Evolutionary conservation across 805 yeast species (phyloP), one percentile per base, ranked within the genome.

Genomic region (Huiozyma naganishii): DNA sequence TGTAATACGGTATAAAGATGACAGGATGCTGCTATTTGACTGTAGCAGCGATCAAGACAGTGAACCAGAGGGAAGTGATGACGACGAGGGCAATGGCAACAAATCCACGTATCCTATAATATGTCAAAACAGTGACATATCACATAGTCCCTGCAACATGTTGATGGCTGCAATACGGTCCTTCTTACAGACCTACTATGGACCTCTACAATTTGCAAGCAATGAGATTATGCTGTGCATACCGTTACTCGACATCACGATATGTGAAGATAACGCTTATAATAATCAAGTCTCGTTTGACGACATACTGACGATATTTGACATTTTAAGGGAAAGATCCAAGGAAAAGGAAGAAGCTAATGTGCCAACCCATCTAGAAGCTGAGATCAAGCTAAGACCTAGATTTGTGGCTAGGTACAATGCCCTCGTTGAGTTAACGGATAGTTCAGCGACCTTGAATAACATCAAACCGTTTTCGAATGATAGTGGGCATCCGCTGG

Each of bases 321-420:
- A 49, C n/a, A 53, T 58, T 12, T 40, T 63, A 17, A 51, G 45
- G 34, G 53, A 52, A 27, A 54, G 62, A 38, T 61, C 66, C 1
- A 39, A 48, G 7, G 41, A 36, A 3, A 46, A 53, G 29, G 36
- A 43, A 8, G 64, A 60, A 41, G 7, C 37, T 5, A 41, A 54
- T 32, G 47, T 55, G 4, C 62, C 62, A 1, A 29, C 37, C 1
- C 44, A 43, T 32, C 32, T 63, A 32, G 48, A 46, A 10, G 54
- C 49, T 6, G 41, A 40, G 7, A 45, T 62, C 1, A 42, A 40
- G 4, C 46, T 53, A 12, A 54, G 57, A 34, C 55, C 54, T 10
- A 51, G 67, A 27, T 63, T 63, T 52, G 61, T 62, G 1, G 52
- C 60, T 2, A 55, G 67, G 13, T 63, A 57, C 43, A 63, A 63